These are phyloP conservation scores for Dissoconium aciculare DNA, from an alignment of 2,329 filamentous ascomycete genomes.

Conservation along the genomic window DNA sequence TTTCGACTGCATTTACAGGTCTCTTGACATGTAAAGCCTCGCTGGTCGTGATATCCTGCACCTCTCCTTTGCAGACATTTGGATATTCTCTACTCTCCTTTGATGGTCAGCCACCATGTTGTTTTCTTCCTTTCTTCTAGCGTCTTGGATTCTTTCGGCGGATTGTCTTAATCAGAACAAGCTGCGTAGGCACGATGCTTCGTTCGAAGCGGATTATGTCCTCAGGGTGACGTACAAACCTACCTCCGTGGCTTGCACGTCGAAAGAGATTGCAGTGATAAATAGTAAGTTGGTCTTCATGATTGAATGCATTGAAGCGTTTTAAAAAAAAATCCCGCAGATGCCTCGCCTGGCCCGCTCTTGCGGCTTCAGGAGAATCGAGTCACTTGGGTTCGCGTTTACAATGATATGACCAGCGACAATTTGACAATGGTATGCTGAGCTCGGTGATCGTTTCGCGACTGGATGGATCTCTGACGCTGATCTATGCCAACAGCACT, in stretches of 20 bases:
- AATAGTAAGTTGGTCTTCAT: slow-evolving; percentile 28
- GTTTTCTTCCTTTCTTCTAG: too few relatives aligned
- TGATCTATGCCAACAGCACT: slow-evolving; percentile 35
- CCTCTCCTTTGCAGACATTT: too few relatives aligned
- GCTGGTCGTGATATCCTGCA: too few relatives aligned
- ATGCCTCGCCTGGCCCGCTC: slow-evolving; percentile 36
- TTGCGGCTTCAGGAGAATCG: slow-evolving; percentile 33
- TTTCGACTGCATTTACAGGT: too few relatives aligned
- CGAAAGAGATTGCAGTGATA: slow-evolving; percentile 34
- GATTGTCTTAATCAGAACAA: too few relatives aligned
- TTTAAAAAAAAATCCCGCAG: neutral
- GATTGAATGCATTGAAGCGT: too few relatives aligned
- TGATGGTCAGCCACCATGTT: too few relatives aligned
- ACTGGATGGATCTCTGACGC: neutral
- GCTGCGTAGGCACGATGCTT: slow-evolving; percentile 12
- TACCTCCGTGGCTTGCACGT: slow-evolving; percentile 33
- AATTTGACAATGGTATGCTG: slow-evolving; percentile 43
- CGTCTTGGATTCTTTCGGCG: too few relatives aligned
- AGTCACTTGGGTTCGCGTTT: slow-evolving; percentile 42
- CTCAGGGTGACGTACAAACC: slow-evolving; percentile 32
- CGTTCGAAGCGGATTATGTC: slow-evolving; percentile 31
- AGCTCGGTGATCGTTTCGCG: neutral
- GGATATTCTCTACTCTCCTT: too few relatives aligned
- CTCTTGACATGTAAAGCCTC: too few relatives aligned
- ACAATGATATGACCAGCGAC: slow-evolving; percentile 39